phyloP scores from a whole-genome alignment of 1,139 yeast species.

The Yamadazyma taylorii region DNA sequence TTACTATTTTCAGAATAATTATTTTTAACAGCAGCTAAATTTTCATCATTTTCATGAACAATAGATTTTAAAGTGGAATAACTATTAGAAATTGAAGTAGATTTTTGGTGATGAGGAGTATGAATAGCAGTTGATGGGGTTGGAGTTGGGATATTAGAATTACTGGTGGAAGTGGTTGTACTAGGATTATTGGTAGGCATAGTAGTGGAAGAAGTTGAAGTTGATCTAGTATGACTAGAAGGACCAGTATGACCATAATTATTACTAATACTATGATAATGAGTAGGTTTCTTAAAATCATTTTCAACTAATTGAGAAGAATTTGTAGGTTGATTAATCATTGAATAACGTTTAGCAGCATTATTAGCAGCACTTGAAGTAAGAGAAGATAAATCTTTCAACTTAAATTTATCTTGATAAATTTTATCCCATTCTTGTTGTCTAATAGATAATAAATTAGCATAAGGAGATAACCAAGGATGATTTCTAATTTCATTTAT shows the following conservation, averaged over 20 bases:
- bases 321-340: constrained; percentile 46
- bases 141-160: constrained; percentile 1
- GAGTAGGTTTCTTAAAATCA: constrained; percentile 30
- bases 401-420: constrained; percentile 31
- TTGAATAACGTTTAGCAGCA: constrained; percentile 41
- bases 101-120: constrained; percentile 4
- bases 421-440: constrained; percentile 88
- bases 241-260: constrained; percentile 1
- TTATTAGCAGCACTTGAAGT: constrained; percentile 8
- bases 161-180: neutral
- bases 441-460: constrained; percentile 75
- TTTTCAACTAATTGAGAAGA: constrained; percentile 26
- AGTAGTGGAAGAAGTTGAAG: neutral
- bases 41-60: constrained; percentile 38
- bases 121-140: constrained; percentile 1
- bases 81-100: constrained; percentile 34
- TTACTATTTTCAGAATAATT: constrained; percentile 2
- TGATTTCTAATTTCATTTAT: constrained; percentile 74
- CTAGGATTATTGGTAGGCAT: neutral
- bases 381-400: constrained; percentile 10
- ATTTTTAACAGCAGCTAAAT: neutral
- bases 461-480: constrained; percentile 84
- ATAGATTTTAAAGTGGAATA: constrained; percentile 31
- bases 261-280: constrained; percentile 26
- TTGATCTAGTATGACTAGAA: constrained; percentile 30